Base-by-base conservation (phyloP, 83 land plant genomes). In the Thuja plicata region DNA sequence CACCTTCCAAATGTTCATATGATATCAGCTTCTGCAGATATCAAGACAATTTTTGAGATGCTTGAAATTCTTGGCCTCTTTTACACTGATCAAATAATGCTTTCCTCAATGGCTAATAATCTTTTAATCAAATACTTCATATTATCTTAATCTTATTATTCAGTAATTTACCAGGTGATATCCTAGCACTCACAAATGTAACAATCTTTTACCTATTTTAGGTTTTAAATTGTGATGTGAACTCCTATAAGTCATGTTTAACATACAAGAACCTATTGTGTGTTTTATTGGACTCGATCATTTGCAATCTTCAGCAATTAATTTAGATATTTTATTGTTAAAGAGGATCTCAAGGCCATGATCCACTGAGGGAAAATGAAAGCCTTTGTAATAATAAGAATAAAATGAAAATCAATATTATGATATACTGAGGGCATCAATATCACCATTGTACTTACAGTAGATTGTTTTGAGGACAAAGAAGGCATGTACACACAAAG, bases 1-100 rank as follows among this genome's bases (percentile, higher is more conserved):
- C 99, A 46, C 99, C 99, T 89, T 97, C 99, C 70, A 98, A 90
- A 93, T 98, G 99, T 70, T 97, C 98, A 88, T 97, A 98, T n/a
- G 97, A 95, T 78, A 98, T 98, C 32, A 98, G 95, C 93, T 98
- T 98, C 99, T 98, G 98, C 73, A 76, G 34, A 45, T 13, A 80
- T 40, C 60, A 88, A 81, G 38, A 46, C 15, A 46, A 83, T 83
- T 34, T 10, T 46, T 83, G 17, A 83, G 55, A 24, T 48, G 27
- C 34, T 52, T 81, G n/a, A 50, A 77, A 52, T n/a, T 32, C 4
- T 27, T 40, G 35, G 16, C 46, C 71, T 88, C 32, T 35, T 30
- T 90, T 21, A 37, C 24, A 37, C 71, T 62, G 30, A 45, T 37
- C 3, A 54, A 43, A 48, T 50, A 32, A 5, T 30, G 35, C 41